A percentile compares a stretch with the other conserved stretches of the same genome.
Conservation (phyloP, 2,329 filamentous ascomycete species). For the Epichloe typhina region DNA sequence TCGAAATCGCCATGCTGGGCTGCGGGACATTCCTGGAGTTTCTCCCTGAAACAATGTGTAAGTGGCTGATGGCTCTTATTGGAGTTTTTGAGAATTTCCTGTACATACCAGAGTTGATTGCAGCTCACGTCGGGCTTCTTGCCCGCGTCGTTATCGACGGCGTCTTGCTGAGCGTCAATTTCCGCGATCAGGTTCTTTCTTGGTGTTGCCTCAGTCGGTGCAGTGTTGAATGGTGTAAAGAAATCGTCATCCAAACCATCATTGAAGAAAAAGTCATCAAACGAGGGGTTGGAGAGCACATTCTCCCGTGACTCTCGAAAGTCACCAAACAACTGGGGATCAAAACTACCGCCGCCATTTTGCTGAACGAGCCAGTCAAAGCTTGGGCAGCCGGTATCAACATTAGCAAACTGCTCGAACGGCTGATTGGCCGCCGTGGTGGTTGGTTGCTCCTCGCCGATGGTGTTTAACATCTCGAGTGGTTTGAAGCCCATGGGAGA, state of each 20-base stretch:
- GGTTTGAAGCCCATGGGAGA: constrained; percentile 56
- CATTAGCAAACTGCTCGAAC: constrained; percentile 18
- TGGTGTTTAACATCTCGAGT: constrained; percentile 48
- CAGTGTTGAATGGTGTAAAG: constrained; percentile 64
- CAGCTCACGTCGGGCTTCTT: constrained; percentile 56
- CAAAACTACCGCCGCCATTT: constrained; percentile 75
- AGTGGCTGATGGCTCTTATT: constrained; percentile 16
- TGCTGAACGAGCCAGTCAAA: constrained; percentile 68
- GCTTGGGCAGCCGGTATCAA: constrained; percentile 36
- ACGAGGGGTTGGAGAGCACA: constrained; percentile 53
- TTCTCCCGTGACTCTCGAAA: constrained; percentile 86
- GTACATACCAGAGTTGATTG: constrained; percentile 80
- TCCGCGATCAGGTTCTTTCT: constrained; percentile 65
- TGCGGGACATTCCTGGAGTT: constrained; percentile 72
- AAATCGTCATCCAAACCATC: constrained; percentile 78
- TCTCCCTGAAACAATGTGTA: constrained; percentile 55
- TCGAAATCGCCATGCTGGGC: constrained; percentile 88
- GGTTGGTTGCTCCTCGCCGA: constrained; percentile 48
- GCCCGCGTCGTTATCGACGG: constrained; percentile 52
- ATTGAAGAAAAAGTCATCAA: constrained; percentile 54
- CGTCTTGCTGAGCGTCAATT: constrained; percentile 63
- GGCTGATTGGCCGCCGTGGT: constrained; percentile 22
- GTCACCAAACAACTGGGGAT: constrained; percentile 80
- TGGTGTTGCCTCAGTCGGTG: constrained; percentile 25
- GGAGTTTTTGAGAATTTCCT: neutral